These are phyloP conservation scores for Paraconiothyrium brasiliense DNA, from an alignment of 2,329 filamentous ascomycete genomes.

Conservation along the genomic window DNA sequence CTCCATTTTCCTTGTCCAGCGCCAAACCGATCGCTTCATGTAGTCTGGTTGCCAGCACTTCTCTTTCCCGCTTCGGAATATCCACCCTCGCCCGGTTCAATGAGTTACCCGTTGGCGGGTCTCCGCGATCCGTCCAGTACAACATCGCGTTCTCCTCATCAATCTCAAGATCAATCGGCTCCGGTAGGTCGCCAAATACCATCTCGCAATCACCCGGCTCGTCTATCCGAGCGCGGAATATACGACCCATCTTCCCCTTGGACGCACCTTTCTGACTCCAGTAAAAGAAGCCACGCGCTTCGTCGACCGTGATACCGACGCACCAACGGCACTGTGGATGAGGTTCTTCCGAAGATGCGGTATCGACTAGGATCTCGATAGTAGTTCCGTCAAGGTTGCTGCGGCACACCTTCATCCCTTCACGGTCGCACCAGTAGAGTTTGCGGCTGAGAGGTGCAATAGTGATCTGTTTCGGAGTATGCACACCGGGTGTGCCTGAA, in stretches of 20 bases:
- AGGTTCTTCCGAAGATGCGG: slow-evolving; percentile 33
- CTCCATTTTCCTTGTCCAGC: slow-evolving; percentile 19
- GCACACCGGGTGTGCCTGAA: slow-evolving; percentile 47
- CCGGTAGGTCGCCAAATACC: slow-evolving; percentile 40
- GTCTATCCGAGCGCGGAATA: slow-evolving; percentile 62
- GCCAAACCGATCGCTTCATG: slow-evolving; percentile 36
- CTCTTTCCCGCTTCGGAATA: slow-evolving; percentile 7
- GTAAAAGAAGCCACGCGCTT: slow-evolving; percentile 58
- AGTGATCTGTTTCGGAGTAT: slow-evolving; percentile 59
- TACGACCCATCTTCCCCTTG: slow-evolving; percentile 62
- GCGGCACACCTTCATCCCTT: slow-evolving; percentile 52
- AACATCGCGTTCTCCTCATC: slow-evolving; percentile 57
- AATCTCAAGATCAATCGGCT: slow-evolving; percentile 66
- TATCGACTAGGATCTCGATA: slow-evolving; percentile 24
- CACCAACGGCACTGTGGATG: slow-evolving; percentile 54
- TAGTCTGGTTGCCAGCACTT: slow-evolving; percentile 28
- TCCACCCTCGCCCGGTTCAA: slow-evolving; percentile 55
- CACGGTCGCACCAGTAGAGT: slow-evolving; percentile 56
- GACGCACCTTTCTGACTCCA: slow-evolving; percentile 69
- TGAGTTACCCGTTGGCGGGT: slow-evolving; percentile 64
- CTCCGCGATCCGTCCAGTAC: slow-evolving; percentile 71
- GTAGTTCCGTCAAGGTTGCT: slow-evolving; percentile 25
- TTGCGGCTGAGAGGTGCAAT: slow-evolving; percentile 31
- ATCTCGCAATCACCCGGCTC: slow-evolving; percentile 44
- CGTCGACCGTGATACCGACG: slow-evolving; percentile 64